Evolutionary conservation across 208 protist genomes (phyloP).

Genomic region (Leishmania aethiopica): DNA sequence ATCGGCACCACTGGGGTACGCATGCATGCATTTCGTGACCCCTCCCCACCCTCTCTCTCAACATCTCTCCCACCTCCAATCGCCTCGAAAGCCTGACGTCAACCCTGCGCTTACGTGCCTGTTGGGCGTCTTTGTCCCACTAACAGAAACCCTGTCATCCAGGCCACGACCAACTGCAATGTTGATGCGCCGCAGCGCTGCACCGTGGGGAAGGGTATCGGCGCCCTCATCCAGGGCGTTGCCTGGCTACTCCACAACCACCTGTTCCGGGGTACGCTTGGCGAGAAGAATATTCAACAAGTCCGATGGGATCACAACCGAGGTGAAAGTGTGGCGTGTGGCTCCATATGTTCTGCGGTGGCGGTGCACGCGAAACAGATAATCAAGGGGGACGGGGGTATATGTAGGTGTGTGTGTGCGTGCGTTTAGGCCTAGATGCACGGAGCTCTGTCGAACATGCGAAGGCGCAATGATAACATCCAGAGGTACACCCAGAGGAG

Average conservation of each 20-base stretch:
- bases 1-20: not conserved
- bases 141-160: not conserved
- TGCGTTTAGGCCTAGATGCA: not conserved
- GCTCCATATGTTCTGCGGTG: not conserved
- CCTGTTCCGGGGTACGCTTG: constrained; percentile 33
- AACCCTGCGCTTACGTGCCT: not conserved
- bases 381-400: not conserved
- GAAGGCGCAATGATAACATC: not conserved
- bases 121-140: not conserved
- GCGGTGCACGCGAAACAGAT: not conserved
- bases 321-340: not conserved
- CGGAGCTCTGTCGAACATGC: not conserved
- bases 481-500: not conserved
- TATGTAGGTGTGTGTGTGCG: not conserved
- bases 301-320: not conserved
- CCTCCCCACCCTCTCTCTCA: not conserved
- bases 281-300: constrained; percentile 53
- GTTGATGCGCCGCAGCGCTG: constrained; percentile 43
- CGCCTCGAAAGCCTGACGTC: not conserved
- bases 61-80: not conserved
- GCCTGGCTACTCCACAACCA: constrained; percentile 23
- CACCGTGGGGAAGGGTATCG: constrained; percentile 26
- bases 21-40: not conserved
- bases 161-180: constrained; percentile 15
- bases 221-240: constrained; percentile 12